Evolutionary conservation across 306 rosid species (phyloP).

Genomic region (Medicago arabica): DNA sequence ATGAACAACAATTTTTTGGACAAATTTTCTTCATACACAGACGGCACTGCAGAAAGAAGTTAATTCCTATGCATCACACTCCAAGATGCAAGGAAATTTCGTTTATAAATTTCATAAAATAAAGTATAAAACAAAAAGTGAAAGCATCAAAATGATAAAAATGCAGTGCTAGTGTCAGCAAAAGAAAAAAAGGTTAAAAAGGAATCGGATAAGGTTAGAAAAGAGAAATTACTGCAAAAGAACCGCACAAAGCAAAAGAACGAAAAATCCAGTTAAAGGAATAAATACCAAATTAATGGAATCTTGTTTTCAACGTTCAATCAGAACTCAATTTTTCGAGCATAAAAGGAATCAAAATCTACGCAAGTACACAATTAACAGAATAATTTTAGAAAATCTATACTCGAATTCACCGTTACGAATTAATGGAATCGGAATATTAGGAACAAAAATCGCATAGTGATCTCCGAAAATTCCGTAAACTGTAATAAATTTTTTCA

Average conservation of each 20-base stretch:
- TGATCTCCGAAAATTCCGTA: slow-evolving; percentile 18
- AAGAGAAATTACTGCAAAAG: background rate
- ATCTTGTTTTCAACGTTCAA: slow-evolving; percentile 17
- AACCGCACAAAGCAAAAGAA: slow-evolving; percentile 31
- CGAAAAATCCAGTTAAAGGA: background rate
- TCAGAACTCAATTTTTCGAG: background rate
- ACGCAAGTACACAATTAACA: background rate
- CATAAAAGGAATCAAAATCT: background rate
- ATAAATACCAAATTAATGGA: slow-evolving; percentile 9
- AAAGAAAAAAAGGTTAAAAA: slow-evolving; percentile 7
- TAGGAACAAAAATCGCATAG: background rate
- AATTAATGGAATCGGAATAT: slow-evolving; percentile 13
- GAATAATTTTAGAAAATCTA: background rate
- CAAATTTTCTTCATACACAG: background rate
- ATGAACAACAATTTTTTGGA: background rate
- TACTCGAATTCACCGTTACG: background rate
- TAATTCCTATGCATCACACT: background rate
- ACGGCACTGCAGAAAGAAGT: background rate
- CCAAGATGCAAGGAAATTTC: slow-evolving; percentile 17
- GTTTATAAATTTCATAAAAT: background rate
- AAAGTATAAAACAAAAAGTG: background rate
- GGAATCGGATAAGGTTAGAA: slow-evolving; percentile 32
- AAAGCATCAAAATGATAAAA: slow-evolving; percentile 19
- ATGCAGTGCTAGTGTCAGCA: slow-evolving; percentile 14
- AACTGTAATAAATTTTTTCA: background rate